Evolutionary conservation across 257 asterid species (phyloP).

Genomic region (Penstemon eatonii): DNA sequence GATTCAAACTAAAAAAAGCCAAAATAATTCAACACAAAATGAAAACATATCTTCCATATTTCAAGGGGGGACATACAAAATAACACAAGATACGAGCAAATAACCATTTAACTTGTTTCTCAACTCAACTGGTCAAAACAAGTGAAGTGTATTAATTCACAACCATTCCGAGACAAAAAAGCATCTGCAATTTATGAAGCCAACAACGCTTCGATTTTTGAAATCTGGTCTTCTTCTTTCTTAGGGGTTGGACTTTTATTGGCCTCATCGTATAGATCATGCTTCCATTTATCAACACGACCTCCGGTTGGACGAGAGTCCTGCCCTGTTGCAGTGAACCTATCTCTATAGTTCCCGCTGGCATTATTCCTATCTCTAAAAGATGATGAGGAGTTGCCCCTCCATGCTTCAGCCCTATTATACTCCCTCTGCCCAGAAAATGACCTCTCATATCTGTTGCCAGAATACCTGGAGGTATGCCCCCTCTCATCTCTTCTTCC

Average conservation of each 20-base stretch:
- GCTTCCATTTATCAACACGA: slow-evolving; percentile 84
- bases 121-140: neutral
- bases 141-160: neutral
- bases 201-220: slow-evolving; percentile 80
- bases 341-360: slow-evolving; percentile 42
- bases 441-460: slow-evolving; percentile 43
- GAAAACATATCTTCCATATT: slow-evolving; percentile 5
- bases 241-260: slow-evolving; percentile 73
- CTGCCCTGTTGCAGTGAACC: slow-evolving; percentile 45
- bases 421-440: slow-evolving; percentile 47
- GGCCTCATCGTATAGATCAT: slow-evolving; percentile 76
- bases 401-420: slow-evolving; percentile 43
- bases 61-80: neutral
- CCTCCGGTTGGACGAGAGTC: slow-evolving; percentile 46
- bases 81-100: neutral
- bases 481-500: slow-evolving; percentile 50
- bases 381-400: slow-evolving; percentile 45
- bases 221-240: slow-evolving; percentile 83
- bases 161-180: neutral
- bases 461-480: slow-evolving; percentile 35
- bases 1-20: too few species aligned
- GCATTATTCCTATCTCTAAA: slow-evolving; percentile 39
- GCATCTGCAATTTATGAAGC: slow-evolving; percentile 39
- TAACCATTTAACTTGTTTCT: neutral
- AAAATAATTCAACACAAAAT: neutral